Evolutionary conservation across 495 filamentous ascomycete genomes (phyloP), one percentile per base, ranked within the genome.

Genomic region (Neurospora sublineolata): DNA sequence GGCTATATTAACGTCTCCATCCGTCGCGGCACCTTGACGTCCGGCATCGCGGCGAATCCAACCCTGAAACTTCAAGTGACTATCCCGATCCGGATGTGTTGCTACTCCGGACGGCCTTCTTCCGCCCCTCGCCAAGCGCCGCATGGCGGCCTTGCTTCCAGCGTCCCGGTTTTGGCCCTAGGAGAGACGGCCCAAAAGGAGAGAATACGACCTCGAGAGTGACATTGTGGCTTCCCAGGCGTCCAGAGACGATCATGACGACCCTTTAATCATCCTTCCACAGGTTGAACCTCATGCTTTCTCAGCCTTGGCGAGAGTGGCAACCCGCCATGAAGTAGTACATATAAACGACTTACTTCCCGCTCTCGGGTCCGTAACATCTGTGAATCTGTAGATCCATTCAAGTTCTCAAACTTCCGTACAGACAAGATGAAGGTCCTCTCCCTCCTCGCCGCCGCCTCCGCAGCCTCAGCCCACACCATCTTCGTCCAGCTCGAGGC

Each of bases 401-500:
- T 64, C 52, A 33, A 64, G 12, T 18, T 64, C 11, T 64, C 12
- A 8, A 3, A 3, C 52, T 7, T 8, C 52, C 33, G 27, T 64
- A 64, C 27, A 64, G 52, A 18, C 73, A 75, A 6, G 7, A 79
- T 79, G 77, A 78, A 79, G 69, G 68, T 37, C 46, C 42, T 79
- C 71, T n/a, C 72, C 39, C 75, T 79, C 70, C 73, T 78, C 12
- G 74, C 73, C 14, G 75, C 76, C 23, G 81, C 81, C 18, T 74
- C 80, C n/a, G 75, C 77, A 60, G 84, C 80, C 18, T 80, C 80
- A 18, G 84, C 82, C 1, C 87, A 89, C 75, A 87, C 87, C 27
- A 89, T 89, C 71, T 89, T 89, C 75, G 78, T 84, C 58, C 83
- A 87, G 71, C 80, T 89, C 18, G 80, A 79, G 8, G 73, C 80